Evolutionary conservation across 371 early-diverging fungal species (phyloP), one percentile per base, ranked within the genome.

Genomic region (Smittium culicis): DNA sequence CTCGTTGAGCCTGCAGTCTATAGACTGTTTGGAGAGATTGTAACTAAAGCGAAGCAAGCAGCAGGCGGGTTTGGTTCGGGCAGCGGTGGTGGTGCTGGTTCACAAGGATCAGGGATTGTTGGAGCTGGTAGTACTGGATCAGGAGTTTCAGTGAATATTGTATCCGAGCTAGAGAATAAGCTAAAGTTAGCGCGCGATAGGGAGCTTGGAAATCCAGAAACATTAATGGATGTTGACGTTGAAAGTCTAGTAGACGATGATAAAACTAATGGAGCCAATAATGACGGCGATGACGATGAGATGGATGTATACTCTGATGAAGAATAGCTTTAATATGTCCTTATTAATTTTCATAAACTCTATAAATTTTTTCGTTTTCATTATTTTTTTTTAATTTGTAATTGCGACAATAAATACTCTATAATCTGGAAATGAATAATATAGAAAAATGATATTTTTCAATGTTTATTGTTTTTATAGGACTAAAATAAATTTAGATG

Each of bases 1-100:
- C 79, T 97, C 25, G 81, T 85, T 65, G 93, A 94, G 62, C 83
- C 85, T 33, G 70, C 77, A 1, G 86, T 97, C n/a, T 86, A 83
- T 74, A 91, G 91, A 71, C 79, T 80, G 56, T 85, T 95, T 68
- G 66, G 73, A 35, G 96, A 96, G 64, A 91, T 95, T 66, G 79
- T 93, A 66, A 67, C 84, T 79, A 73, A 90, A 80, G 71, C 82
- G 80, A 0, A 94, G 93, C 68, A 73, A 85, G 54, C 90, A 89
- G 78, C 68, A 77, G n/a, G n/a, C n/a, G n/a, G n/a, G n/a, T n/a
- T n/a, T n/a, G n/a, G n/a, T n/a, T n/a, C n/a, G n/a, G n/a, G n/a
- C n/a, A n/a, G n/a, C n/a, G n/a, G n/a, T n/a, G n/a, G n/a, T n/a
- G n/a, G n/a, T n/a, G 0, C 31, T 84, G 61, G 77, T 92, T 30